Evolutionary conservation across 2,329 filamentous ascomycete species (phyloP), one percentile per base, ranked within the genome.

Genomic region (Botrytis medusae): DNA sequence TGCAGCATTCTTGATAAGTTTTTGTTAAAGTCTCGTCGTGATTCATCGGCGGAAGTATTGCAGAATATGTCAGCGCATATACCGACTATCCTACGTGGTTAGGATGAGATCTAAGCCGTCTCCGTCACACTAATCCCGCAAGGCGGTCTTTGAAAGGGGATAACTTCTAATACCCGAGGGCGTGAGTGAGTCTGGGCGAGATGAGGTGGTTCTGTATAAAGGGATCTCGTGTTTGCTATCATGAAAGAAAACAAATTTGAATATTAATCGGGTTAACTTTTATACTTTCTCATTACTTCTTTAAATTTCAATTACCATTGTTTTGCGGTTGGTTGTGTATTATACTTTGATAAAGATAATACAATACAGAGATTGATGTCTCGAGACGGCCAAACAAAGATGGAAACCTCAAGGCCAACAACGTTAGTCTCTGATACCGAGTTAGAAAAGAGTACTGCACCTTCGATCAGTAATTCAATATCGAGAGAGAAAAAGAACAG

Each of bases 401-500:
- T 67, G 60, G 25, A 14, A 25, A 34, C n/a, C 40, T 72, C 71
- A 20, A 72, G 64, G 32, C 29, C 64, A 34, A 29, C 44, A 9
- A 69, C 42, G 3, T 18, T 72, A n/a, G 51, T 67, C 5, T 72
- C 60, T 42, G 69, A 67, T n/a, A 37, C 71, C 51, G 76, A 79
- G 20, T 62, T 72, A 12, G 75, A 72, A 12, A 75, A 74, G 74
- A 77, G 74, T 60, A 48, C 54, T 22, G 72, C 76, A 0, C 74
- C 75, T 12, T 76, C 77, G 42, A 74, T 77, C 18, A 61, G 37
- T 7, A 63, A 40, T 32, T 77, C 75, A 20, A 54, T 76, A 70
- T 74, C 69, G 54, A 74, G 76, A 22, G 74, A 77, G 44, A 72
- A 61, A 74, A 77, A 42, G 72, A 76, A 42, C 77, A 79, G 67